Evolutionary conservation across 305 asterid genomes (phyloP), one percentile per base, ranked within the genome.

Genomic region (Stenogyne calaminthoides): DNA sequence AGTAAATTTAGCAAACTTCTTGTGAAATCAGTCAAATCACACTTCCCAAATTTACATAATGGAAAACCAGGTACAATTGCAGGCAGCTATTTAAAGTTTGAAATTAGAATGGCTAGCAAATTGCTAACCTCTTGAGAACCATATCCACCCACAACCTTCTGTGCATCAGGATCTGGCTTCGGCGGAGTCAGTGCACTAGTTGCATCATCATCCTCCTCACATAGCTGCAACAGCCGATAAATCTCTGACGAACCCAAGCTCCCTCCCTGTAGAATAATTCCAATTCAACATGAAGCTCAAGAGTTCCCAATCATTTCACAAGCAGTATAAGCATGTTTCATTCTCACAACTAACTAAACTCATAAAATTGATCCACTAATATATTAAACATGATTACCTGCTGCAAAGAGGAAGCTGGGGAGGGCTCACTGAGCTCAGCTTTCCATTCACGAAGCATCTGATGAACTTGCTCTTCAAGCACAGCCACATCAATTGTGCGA

Each of bases 161-260:
- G 93, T 6, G 78, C 81, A 81, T 83, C 98, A 25, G 93, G 93
- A 56, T 91, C 97, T 61, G 97, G 87, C 86, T 92, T 95, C 60
- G 96, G 93, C 5, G 96, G 87, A 79, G 92, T 88, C 82, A 95
- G 84, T 64, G 75, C 87, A 81, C 99, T 95, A 59, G 96, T 95
- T 75, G 98, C 99, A 74, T 95, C 99, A 91, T 95, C 99, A 78
- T 95, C 97, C 87, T 89, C 99, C 64, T 95, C 99, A 84, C 76
- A 88, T 40, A 88, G 91, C 80, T 89, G 98, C 85, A 95, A 81
- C 80, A 95, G 87, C 72, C 95, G 87, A 76, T 71, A 77, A 79
- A 95, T 88, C 46, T 95, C 99, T 4, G 99, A 80, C 60, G 99
- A 85, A 14, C 86, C 89, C 44, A 85, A 88, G 83, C 99, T 95